A percentile compares a stretch with the other conserved stretches of the same genome.
phyloP scores from a whole-genome alignment of 257 asterid genomes.

The Ilex asprella region DNA sequence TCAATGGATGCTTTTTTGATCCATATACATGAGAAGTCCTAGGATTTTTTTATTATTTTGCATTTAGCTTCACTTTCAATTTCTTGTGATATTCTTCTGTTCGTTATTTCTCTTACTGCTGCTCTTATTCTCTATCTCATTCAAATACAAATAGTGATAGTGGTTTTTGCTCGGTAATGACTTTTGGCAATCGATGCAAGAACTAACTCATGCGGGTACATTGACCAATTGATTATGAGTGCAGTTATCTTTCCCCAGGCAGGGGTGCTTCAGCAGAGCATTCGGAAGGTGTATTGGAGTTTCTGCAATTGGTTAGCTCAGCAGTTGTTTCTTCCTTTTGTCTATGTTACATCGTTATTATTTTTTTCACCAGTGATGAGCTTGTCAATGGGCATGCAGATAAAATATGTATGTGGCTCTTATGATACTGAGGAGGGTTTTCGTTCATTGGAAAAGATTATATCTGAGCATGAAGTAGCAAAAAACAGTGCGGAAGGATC shows the following conservation, averaged over 20 bases:
- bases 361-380: conserved; percentile 3
- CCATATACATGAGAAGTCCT: not conserved
- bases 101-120: not conserved
- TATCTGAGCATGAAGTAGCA: conserved; percentile 74
- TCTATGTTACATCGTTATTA: conserved; percentile 1
- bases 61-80: not conserved
- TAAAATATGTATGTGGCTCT: conserved; percentile 86
- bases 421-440: conserved; percentile 90
- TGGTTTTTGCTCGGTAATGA: too few species aligned
- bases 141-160: too few species aligned
- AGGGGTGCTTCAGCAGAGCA: conserved; percentile 29
- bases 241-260: conserved; percentile 67
- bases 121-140: too few species aligned
- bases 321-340: conserved; percentile 1
- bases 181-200: too few species aligned
- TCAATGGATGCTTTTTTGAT: not conserved
- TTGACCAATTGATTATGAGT: conserved; percentile 3
- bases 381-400: conserved; percentile 34
- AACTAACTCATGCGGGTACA: not conserved
- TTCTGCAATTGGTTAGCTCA: conserved; percentile 80
- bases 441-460: conserved; percentile 67
- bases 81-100: not conserved
- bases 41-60: not conserved
- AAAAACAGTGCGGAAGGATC: conserved; percentile 63
- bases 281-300: conserved; percentile 37